Conservation (phyloP, 2,329 filamentous ascomycete species). For the Rosellinia necatrix region DNA sequence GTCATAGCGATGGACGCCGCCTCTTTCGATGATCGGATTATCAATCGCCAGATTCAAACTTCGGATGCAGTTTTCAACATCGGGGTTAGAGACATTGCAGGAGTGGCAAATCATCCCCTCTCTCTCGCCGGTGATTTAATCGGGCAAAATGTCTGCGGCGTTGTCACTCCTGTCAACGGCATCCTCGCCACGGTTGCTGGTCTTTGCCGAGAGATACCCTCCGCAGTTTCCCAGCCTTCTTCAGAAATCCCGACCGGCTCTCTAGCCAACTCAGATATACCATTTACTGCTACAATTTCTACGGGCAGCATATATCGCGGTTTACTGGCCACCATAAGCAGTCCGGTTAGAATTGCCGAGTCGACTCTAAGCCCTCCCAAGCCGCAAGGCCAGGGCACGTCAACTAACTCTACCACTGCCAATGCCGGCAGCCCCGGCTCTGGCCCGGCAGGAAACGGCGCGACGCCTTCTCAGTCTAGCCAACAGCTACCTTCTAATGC, state of each 20-base stretch:
- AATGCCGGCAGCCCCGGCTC: neutral
- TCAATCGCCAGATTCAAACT: slow-evolving; percentile 23
- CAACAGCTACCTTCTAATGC: neutral
- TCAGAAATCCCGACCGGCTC: slow-evolving; percentile 16
- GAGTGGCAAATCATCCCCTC: slow-evolving; percentile 27
- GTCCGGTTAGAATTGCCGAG: neutral
- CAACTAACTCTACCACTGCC: slow-evolving; percentile 1
- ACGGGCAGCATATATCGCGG: neutral
- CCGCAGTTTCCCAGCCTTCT: slow-evolving; percentile 25
- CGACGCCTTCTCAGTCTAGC: neutral
- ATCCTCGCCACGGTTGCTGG: slow-evolving; percentile 33
- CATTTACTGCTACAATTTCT: slow-evolving; percentile 18
- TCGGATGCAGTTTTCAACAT: slow-evolving; percentile 28
- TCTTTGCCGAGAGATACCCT: slow-evolving; percentile 33
- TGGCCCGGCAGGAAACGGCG: neutral
- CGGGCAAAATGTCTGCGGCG: slow-evolving; percentile 33
- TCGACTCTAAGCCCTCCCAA: neutral
- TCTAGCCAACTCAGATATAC: slow-evolving; percentile 15
- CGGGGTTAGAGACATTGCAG: slow-evolving; percentile 31
- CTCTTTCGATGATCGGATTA: slow-evolving; percentile 29
- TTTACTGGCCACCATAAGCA: neutral
- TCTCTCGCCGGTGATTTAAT: slow-evolving; percentile 30
- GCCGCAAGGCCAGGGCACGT: slow-evolving; percentile 2
- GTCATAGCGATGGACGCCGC: slow-evolving; percentile 34
- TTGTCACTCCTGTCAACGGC: slow-evolving; percentile 33